Base-by-base conservation (phyloP, 108 stramenopile genomes). In the Skeletonema marinoi region DNA sequence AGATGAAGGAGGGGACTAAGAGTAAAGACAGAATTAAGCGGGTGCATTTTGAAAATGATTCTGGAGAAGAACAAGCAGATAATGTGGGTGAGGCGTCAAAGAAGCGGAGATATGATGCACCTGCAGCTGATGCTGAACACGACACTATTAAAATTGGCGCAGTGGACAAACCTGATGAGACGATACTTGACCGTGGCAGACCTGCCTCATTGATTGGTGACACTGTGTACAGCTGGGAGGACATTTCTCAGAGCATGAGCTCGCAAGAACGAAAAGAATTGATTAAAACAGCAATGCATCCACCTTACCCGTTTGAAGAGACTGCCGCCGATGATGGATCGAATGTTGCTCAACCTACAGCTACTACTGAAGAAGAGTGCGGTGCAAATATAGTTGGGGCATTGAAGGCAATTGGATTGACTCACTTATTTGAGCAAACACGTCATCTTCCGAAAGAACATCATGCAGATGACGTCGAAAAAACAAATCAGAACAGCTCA, bases 401-500 rank as follows among this genome's bases (percentile, higher is more conserved):
- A 25, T 50, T 82, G 19, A 71, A 75, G 56, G 61, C 44, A 39
- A 21, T 76, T 63, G 81, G 81, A 60, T 46, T 60, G 32, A 73
- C 44, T 36, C 81, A 82, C 51, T 62, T 82, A 25, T 82, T 74
- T 74, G 81, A 82, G 19, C 81, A 82, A 68, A 82, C 80, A 46
- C 58, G 65, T 1, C 61, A 62, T 66, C 13, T 60, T 19, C 19
- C 60, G 11, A 29, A 31, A 58, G 36, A 64, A 11, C 9, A 29
- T 38, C 25, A 56, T 12, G 33, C 25, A 10, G n/a, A 56, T 56
- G 41, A 21, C 10, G 36, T 29, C 19, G 60, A 16, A 16, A 35
- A 30, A 56, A 16, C 32, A 1, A 16, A 64, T 9, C 33, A 69
- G 50, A 12, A 65, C 8, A 68, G 8, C 66, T 39, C 19, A 19